These are phyloP conservation scores for Colletotrichum tropicicola DNA, from an alignment of 2,329 filamentous ascomycete genomes.

Conservation along the genomic window DNA sequence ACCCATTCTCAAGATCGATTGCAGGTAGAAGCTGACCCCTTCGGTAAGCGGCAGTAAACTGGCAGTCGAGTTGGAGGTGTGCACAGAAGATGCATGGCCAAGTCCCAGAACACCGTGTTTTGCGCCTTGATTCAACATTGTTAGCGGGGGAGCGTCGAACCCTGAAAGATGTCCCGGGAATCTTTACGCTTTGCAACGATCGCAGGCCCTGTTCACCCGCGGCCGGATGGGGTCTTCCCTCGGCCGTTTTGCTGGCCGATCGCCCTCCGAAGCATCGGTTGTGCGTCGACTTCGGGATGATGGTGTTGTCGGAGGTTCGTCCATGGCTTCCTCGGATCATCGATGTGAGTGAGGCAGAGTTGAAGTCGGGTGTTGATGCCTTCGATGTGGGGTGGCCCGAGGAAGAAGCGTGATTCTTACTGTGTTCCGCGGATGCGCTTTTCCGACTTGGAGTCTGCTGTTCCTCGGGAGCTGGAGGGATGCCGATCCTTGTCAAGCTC, in stretches of 20 bases:
- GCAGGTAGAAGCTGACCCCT: constrained; percentile 34
- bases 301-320: not conserved
- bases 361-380: too few relatives aligned
- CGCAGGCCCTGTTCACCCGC: constrained; percentile 32
- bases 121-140: constrained; percentile 27
- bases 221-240: not conserved
- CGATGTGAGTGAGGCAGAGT: not conserved
- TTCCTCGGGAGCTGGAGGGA: not conserved
- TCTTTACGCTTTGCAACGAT: constrained; percentile 36
- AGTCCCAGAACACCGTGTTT: constrained; percentile 37
- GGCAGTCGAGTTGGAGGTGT: constrained; percentile 34
- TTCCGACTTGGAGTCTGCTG: not conserved
- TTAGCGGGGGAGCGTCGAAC: not conserved
- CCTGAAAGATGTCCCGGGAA: not conserved
- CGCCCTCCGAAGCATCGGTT: not conserved
- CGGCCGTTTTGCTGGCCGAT: not conserved
- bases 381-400: not conserved
- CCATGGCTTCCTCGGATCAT: constrained; percentile 4
- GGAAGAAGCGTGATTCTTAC: not conserved
- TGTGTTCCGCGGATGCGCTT: constrained; percentile 2
- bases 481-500: constrained; percentile 8
- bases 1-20: constrained; percentile 32
- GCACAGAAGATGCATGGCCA: constrained; percentile 35
- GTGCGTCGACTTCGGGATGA: not conserved
- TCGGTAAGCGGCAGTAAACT: constrained; percentile 35